Percentiles rank a stretch among this genome's conserved stretches.
phyloP scores from a whole-genome alignment of 805 yeast genomes.

The Naumovozyma baii region DNA sequence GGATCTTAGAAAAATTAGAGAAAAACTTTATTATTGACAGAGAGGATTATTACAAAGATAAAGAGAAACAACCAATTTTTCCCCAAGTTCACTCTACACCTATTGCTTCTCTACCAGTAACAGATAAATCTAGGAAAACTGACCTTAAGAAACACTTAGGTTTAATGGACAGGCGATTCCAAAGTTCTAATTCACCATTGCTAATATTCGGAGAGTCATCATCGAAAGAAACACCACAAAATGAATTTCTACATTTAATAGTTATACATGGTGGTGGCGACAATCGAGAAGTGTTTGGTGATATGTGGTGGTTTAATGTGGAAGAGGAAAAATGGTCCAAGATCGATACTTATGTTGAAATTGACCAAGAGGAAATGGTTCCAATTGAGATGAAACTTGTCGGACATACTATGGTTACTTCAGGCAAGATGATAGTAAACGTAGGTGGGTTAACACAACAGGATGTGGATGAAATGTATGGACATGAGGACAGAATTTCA shows the following conservation, averaged over 20 bases:
- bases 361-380: constrained; percentile 11
- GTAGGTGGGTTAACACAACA: constrained; percentile 24
- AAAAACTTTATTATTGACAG: constrained; percentile 15
- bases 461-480: constrained; percentile 15
- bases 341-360: constrained; percentile 9
- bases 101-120: neutral
- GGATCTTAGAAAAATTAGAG: constrained; percentile 15
- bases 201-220: neutral
- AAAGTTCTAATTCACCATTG: neutral
- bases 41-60: neutral
- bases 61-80: constrained; percentile 8
- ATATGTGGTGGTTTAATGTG: constrained; percentile 43
- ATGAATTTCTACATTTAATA: constrained; percentile 8
- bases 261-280: constrained; percentile 35
- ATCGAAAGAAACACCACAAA: neutral
- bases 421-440: constrained; percentile 17
- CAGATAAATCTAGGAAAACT: constrained; percentile 1
- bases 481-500: too few species aligned
- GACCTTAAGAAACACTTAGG: neutral
- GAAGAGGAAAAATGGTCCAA: constrained; percentile 35
- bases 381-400: constrained; percentile 17
- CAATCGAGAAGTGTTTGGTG: constrained; percentile 33
- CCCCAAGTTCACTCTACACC: constrained; percentile 7
- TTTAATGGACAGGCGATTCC: neutral
- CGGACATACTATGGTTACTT: constrained; percentile 22